Evolutionary conservation across 73 alveolate genomes (phyloP).

Genomic region (Blepharisma japonicum): DNA sequence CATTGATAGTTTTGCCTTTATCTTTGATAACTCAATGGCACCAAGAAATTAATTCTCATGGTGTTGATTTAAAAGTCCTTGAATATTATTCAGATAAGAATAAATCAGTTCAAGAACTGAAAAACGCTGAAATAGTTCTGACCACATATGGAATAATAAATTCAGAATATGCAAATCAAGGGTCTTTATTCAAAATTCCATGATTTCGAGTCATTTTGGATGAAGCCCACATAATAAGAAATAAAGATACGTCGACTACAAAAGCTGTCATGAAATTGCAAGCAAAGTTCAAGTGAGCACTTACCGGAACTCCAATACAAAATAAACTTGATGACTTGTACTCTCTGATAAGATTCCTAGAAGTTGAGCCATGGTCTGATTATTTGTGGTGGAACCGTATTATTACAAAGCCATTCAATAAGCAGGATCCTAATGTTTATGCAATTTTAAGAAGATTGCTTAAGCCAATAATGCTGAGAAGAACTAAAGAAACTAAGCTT

Average conservation of each 20-base stretch:
- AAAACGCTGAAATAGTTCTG: constrained; percentile 37
- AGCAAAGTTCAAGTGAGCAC: constrained; percentile 57
- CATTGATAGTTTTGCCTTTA: constrained; percentile 49
- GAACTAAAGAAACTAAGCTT: constrained; percentile 48
- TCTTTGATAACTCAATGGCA: constrained; percentile 47
- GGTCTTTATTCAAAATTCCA: constrained; percentile 22
- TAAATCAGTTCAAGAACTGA: constrained; percentile 24
- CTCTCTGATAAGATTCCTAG: constrained; percentile 43
- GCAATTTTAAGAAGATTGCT: constrained; percentile 36
- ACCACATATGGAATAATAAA: constrained; percentile 54
- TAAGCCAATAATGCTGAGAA: constrained; percentile 51
- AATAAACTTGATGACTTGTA: constrained; percentile 50
- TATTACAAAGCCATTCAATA: constrained; percentile 49
- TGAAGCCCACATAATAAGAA: constrained; percentile 42
- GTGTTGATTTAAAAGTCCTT: constrained; percentile 9
- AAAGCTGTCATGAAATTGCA: constrained; percentile 43
- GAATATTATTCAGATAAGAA: constrained; percentile 29
- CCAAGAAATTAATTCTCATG: constrained; percentile 42
- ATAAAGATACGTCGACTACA: constrained; percentile 44
- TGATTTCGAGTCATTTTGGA: constrained; percentile 52
- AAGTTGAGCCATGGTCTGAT: constrained; percentile 59
- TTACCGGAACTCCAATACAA: constrained; percentile 59
- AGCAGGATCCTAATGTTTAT: constrained; percentile 40
- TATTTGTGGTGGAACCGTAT: constrained; percentile 54
- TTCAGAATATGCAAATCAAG: constrained; percentile 38